phyloP scores from a whole-genome alignment of 305 asterid genomes.

The Galium porrigens region DNA sequence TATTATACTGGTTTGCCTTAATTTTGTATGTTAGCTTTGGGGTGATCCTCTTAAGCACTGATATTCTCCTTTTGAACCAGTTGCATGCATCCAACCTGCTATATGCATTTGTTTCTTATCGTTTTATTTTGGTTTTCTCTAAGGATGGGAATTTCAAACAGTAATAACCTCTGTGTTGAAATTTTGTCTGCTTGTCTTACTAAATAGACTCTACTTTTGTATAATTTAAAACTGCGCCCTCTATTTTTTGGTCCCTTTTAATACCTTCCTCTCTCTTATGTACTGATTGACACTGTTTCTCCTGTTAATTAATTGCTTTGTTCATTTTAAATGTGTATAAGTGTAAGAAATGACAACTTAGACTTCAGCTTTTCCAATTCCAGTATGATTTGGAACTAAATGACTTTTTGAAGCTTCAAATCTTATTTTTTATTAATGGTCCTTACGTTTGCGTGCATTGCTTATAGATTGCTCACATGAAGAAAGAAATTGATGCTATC shows the following conservation, averaged over 20 bases:
- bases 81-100: slow-evolving; percentile 5
- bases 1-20: neutral
- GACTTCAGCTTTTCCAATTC: neutral
- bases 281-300: too few relatives aligned
- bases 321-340: neutral
- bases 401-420: neutral
- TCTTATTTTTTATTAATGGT: neutral
- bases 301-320: neutral
- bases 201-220: neutral
- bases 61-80: neutral
- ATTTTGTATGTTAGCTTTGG: neutral
- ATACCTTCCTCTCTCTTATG: neutral
- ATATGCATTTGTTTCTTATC: neutral
- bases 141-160: neutral
- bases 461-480: slow-evolving; percentile 80
- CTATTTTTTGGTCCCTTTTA: too few relatives aligned
- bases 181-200: neutral
- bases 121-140: neutral
- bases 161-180: neutral
- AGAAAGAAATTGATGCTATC: slow-evolving; percentile 96
- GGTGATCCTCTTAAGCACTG: neutral
- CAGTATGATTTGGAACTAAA: neutral
- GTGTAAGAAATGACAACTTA: neutral
- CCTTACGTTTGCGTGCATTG: slow-evolving; percentile 7
- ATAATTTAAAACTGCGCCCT: neutral